Evolutionary conservation across 257 asterid genomes (phyloP), one percentile per base, ranked within the genome.

Genomic region (Rubia yunnanensis): DNA sequence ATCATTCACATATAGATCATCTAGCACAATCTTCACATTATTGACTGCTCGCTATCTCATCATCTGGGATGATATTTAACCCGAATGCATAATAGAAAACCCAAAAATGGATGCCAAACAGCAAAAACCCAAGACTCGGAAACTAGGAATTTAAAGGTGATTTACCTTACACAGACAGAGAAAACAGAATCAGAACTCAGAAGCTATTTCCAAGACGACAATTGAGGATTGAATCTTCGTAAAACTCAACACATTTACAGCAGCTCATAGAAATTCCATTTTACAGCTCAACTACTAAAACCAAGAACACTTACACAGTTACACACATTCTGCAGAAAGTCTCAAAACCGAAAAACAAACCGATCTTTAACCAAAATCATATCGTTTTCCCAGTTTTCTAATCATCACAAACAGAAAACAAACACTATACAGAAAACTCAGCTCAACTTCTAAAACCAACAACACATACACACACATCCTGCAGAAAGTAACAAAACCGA

Each of bases 151-250:
- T 38, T 38, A 38, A 14, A 10, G n/a, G n/a, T n/a, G n/a, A n/a
- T n/a, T n/a, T n/a, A 8, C 10, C 10, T 36, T 36, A 20, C 30
- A 11, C 7, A n/a, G n/a, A n/a, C 22, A 38, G 4, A 36, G 17
- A 62, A 35, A 60, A 61, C 26, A n/a, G 14, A 7, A 26, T 7
- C 46, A 39, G 17, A 23, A 38, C n/a, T 23, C 23, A 62, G 3
- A 32, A 22, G 24, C 10, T 7, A 6, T 24, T 23, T 13, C 35
- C 32, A 38, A 44, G n/a, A 24, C 11, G n/a, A 7, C 27, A 9
- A 38, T 10, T 38, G 3, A 38, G 41, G 60, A 68, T 58, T 27
- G 35, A 68, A 44, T 68, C 49, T 68, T 68, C 28, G 39, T 7
- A 26, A 57, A 39, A 22, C 17, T 22, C n/a, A 61, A 38, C 52